These are phyloP conservation scores for Acer campestre DNA, from an alignment of 345 rosid genomes.

Conservation along the genomic window DNA sequence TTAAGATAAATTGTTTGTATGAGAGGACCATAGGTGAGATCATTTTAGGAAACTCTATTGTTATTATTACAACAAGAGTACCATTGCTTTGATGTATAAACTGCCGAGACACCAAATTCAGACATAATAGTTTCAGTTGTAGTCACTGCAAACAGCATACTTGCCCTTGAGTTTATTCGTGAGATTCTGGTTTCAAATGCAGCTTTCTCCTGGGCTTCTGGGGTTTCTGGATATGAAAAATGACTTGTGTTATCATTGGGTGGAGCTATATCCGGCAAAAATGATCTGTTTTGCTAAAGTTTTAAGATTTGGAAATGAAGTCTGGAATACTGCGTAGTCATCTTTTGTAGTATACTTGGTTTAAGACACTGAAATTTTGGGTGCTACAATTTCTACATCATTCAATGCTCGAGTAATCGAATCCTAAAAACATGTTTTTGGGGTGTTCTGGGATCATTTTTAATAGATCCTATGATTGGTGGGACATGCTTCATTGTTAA, in stretches of 20 bases:
- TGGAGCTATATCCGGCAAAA: neutral
- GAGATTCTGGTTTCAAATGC: neutral
- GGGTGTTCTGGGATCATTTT: neutral
- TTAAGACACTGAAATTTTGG: neutral
- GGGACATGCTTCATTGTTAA: neutral
- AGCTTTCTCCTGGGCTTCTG: neutral
- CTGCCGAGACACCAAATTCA: neutral
- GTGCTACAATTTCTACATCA: neutral
- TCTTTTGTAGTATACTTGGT: neutral
- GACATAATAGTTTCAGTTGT: neutral
- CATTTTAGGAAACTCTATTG: neutral
- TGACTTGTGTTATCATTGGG: neutral
- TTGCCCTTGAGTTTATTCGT: neutral
- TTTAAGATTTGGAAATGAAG: no score
- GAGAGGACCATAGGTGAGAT: neutral
- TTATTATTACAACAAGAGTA: neutral
- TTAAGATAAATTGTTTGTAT: neutral
- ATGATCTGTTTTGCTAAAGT: neutral
- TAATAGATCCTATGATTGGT: neutral
- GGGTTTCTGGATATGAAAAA: neutral
- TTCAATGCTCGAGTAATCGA: neutral
- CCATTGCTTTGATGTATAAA: neutral
- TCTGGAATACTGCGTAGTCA: neutral
- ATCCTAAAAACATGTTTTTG: neutral
- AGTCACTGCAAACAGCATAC: neutral